Conservation (phyloP, 2,329 filamentous ascomycete species). For the Phaeosphaeriaceae sp. region DNA sequence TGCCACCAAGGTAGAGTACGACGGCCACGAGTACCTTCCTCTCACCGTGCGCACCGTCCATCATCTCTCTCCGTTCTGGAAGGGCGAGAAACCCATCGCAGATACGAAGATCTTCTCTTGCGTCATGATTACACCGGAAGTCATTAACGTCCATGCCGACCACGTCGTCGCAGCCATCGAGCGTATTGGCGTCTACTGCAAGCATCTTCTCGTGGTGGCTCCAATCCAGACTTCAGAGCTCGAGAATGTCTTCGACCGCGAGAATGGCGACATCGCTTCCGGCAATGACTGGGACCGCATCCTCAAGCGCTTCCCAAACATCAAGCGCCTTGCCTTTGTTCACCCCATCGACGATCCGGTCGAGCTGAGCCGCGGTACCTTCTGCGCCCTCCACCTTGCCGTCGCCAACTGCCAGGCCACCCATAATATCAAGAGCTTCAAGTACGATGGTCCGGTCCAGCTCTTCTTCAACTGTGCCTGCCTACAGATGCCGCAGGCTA, state of each 20-base stretch:
- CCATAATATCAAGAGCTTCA: background rate
- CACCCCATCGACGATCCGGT: slow-evolving; percentile 5
- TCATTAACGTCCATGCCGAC: slow-evolving; percentile 17
- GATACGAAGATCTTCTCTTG: slow-evolving; percentile 16
- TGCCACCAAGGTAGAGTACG: slow-evolving; percentile 7
- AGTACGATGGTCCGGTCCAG: slow-evolving; percentile 1
- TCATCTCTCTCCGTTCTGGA: slow-evolving; percentile 14
- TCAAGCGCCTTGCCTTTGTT: slow-evolving; percentile 17
- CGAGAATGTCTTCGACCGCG: slow-evolving; percentile 14
- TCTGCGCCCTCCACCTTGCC: slow-evolving; percentile 11
- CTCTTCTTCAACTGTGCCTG: background rate
- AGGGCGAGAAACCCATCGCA: slow-evolving; percentile 18
- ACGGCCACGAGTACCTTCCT: slow-evolving; percentile 16
- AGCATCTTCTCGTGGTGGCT: slow-evolving; percentile 17
- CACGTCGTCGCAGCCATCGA: slow-evolving; percentile 15
- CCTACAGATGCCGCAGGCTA: background rate
- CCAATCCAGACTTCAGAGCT: slow-evolving; percentile 19
- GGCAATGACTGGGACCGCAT: slow-evolving; percentile 23
- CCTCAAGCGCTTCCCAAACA: slow-evolving; percentile 19
- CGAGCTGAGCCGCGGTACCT: slow-evolving; percentile 9
- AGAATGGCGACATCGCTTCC: slow-evolving; percentile 6
- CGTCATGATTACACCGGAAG: slow-evolving; percentile 19
- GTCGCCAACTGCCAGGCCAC: slow-evolving; percentile 5
- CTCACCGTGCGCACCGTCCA: slow-evolving; percentile 11
- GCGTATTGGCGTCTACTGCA: slow-evolving; percentile 18